Percentiles rank a stretch among this genome's conserved stretches.
phyloP scores from a whole-genome alignment of 2,329 filamentous ascomycete genomes.

The Alternaria burnsii region DNA sequence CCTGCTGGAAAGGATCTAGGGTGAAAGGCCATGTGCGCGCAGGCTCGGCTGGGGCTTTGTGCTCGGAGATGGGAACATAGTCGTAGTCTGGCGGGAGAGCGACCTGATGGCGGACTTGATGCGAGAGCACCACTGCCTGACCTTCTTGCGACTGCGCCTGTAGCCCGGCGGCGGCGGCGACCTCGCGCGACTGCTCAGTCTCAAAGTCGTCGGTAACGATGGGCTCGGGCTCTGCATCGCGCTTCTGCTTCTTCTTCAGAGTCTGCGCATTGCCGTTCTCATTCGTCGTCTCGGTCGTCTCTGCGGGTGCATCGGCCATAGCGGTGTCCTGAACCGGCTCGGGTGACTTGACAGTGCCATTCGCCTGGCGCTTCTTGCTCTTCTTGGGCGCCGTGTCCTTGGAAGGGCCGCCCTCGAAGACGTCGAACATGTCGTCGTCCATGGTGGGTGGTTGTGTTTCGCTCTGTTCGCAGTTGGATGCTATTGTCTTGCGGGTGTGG shows the following conservation, averaged over 20 bases:
- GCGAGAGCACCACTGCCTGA: constrained; percentile 81
- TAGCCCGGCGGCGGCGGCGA: constrained; percentile 78
- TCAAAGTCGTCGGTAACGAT: constrained; percentile 94
- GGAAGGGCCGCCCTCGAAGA: constrained; percentile 52
- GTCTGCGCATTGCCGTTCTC: constrained; percentile 48
- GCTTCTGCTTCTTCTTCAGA: constrained; percentile 67
- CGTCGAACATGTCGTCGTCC: constrained; percentile 58
- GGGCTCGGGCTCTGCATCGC: constrained; percentile 73
- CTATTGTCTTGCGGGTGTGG: not conserved
- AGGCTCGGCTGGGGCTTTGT: constrained; percentile 87
- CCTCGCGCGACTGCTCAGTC: constrained; percentile 90
- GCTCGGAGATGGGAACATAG: constrained; percentile 92
- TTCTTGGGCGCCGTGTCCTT: constrained; percentile 52
- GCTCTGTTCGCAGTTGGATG: not conserved
- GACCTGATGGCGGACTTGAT: constrained; percentile 99
- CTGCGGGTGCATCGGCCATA: constrained; percentile 55
- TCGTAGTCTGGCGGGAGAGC: constrained; percentile 92
- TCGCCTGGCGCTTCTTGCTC: constrained; percentile 86
- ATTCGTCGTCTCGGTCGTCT: constrained; percentile 37
- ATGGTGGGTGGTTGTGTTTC: constrained; percentile 28
- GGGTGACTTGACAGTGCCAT: constrained; percentile 73
- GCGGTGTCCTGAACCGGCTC: constrained; percentile 53
- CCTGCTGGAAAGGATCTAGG: constrained; percentile 95
- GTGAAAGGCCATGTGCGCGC: constrained; percentile 87
- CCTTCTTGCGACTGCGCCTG: constrained; percentile 70